Evolutionary conservation across 805 yeast genomes (phyloP), one percentile per base, ranked within the genome.

Genomic region (Metschnikowia hibisci): DNA sequence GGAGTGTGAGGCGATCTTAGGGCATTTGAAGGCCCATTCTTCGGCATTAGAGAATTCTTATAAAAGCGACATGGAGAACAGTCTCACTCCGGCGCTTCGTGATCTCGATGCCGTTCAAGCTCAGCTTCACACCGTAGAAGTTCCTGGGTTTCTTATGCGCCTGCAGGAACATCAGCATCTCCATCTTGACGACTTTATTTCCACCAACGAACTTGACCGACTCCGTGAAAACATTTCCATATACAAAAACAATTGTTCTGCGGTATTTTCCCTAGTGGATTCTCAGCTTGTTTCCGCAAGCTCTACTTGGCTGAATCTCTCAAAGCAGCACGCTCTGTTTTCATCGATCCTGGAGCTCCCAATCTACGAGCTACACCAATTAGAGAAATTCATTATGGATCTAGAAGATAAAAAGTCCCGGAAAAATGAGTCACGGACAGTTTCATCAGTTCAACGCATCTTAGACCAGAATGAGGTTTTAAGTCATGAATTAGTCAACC

Each of bases 401-500:
- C 32, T 35, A 4, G 28, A 37, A 7, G n/a, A 28, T 10, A 15
- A 26, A 1, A 29, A 29, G 8, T 15, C 40, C 14, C 33, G 33
- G n/a, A 37, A 37, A 27, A 9, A 37, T 14, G 40, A 37, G 18
- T 29, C 40, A 32, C 20, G 22, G 20, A 18, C 27, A 5, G 12
- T 23, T 10, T 20, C 15, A 11, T 15, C 40, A 7, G 33, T 37
- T 13, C 33, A 25, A n/a, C 11, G 26, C 8, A 29, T 51, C 6
- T 36, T 52, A 14, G 27, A 31, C 27, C 78, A 76, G 41, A 79
- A 77, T 47, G 53, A 63, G 12, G 66, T 69, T 1, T 56, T 80
- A 38, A 95, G 87, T 42, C 71, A 74, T 45, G 93, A 84, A 41
- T 71, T 87, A 62, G 95, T 87, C 0, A 72, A 76, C 2, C 67